These are phyloP conservation scores for Colletotrichum sp. DNA, from an alignment of 2,329 filamentous ascomycete genomes.

Conservation along the genomic window DNA sequence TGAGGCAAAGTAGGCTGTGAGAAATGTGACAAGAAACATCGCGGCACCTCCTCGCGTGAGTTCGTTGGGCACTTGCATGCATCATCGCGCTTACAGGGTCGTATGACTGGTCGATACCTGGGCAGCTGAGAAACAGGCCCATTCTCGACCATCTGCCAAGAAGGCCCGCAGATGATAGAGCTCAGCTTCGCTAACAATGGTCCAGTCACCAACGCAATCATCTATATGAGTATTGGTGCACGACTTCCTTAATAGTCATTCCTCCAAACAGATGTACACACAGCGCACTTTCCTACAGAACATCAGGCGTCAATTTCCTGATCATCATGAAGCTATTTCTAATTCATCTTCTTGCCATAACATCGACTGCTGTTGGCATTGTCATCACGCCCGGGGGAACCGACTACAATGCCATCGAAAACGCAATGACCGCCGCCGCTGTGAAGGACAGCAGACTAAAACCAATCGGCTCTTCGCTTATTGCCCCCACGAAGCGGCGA, in stretches of 20 bases:
- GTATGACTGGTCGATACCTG: background rate
- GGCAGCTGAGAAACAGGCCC: background rate
- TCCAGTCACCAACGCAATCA: background rate
- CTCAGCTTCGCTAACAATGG: background rate
- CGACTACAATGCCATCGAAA: background rate
- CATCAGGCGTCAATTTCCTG: too few species aligned
- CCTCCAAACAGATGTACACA: background rate
- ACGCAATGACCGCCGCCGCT: background rate
- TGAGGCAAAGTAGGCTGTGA: background rate
- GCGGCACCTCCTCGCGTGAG: background rate
- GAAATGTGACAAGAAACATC: background rate
- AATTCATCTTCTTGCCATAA: accelerated
- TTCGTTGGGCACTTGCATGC: background rate
- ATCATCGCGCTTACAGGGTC: background rate
- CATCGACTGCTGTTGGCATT: background rate
- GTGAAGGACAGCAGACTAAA: background rate
- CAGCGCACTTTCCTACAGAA: accelerated
- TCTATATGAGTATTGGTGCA: background rate
- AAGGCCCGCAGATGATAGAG: background rate
- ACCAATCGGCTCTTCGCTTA: background rate
- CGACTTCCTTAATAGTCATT: background rate
- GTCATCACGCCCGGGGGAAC: background rate
- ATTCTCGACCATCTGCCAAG: background rate
- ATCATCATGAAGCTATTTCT: background rate
- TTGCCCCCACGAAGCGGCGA: background rate